Conservation (phyloP, 352 stramenopile genomes). For the Lagenidium giganteum region DNA sequence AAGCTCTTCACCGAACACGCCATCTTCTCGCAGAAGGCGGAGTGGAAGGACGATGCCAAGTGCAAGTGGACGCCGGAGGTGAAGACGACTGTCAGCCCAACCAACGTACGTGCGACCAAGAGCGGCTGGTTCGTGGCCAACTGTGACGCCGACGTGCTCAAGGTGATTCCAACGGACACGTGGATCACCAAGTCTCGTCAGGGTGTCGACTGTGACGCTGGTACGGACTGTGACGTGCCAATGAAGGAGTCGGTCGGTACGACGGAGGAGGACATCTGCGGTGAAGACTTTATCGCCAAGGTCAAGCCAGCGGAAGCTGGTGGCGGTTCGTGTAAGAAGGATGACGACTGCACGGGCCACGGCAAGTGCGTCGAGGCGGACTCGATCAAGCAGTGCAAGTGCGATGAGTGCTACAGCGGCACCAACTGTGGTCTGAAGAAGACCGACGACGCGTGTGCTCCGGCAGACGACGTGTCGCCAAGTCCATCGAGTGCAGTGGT, state of each 20-base stretch:
- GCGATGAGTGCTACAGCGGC: constrained; percentile 73
- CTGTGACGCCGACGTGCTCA: constrained; percentile 46
- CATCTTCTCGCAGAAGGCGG: constrained; percentile 39
- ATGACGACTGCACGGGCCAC: constrained; percentile 58
- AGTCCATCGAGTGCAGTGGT: constrained; percentile 1
- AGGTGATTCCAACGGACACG: constrained; percentile 56
- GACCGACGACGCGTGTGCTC: constrained; percentile 24
- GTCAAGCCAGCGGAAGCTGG: constrained; percentile 14
- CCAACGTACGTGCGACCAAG: constrained; percentile 39
- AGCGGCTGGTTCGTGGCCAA: constrained; percentile 67
- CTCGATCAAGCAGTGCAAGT: constrained; percentile 67
- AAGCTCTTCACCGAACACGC: constrained; percentile 58
- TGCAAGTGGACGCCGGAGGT: constrained; percentile 68
- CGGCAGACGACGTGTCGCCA: background rate
- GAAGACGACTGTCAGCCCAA: constrained; percentile 37
- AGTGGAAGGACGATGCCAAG: constrained; percentile 53
- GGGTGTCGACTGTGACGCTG: constrained; percentile 61
- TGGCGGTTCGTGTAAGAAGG: constrained; percentile 50
- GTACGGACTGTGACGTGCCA: constrained; percentile 64
- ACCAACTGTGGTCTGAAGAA: constrained; percentile 72
- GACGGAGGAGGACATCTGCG: constrained; percentile 77
- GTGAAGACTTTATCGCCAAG: constrained; percentile 41
- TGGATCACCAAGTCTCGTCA: constrained; percentile 77
- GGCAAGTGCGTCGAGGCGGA: constrained; percentile 71
- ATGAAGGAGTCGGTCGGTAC: constrained; percentile 51